Base-by-base conservation (phyloP, 169 alveolate species). In the Toxoplasma gondii region DNA sequence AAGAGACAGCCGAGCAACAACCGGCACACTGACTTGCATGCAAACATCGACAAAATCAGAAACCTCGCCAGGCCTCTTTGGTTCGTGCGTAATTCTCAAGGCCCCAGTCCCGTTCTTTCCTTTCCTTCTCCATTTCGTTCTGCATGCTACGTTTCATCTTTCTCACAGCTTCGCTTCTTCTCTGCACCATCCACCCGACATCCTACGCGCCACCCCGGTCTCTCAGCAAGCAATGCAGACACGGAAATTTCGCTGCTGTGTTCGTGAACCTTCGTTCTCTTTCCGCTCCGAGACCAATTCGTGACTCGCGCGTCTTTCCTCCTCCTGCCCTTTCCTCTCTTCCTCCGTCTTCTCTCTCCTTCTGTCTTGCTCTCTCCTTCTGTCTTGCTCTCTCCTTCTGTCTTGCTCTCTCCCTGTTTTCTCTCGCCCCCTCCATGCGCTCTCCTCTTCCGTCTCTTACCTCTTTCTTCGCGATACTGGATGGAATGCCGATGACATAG, bases 401-500 rank as follows among this genome's bases (percentile, higher is more conserved):
- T 97, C 67, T 53, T 53, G 27, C 19, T 12, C 19, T 53, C 67
- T 53, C 27, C 67, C 67, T 9, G 67, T 19, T 53, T 53, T 19
- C 9, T 9, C 67, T 53, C 19, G 67, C 27, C 67, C 67, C 67
- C 27, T 53, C 67, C 67, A 19, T 19, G 67, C 67, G 67, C 27
- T n/a, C n/a, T n/a, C n/a, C n/a, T n/a, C n/a, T n/a, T n/a, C n/a
- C 67, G 67, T 31, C 41, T 12, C 93, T 49, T 29, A 97, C 95
- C 92, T 98, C 98, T 96, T 97, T 97, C 93, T 97, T 97, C 27
- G 99, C 99, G 49, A 97, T 90, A 58, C 96, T 84, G 39, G 96
- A 91, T 39, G 98, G 98, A 24, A 98, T 96, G 31, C 99, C 99
- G 16, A 97, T 98, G 38, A 98, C 98, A 91, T 97, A 98, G 38